These are phyloP conservation scores for Claviceps spartinae DNA, from an alignment of 2,329 filamentous ascomycete genomes.

Conservation along the genomic window DNA sequence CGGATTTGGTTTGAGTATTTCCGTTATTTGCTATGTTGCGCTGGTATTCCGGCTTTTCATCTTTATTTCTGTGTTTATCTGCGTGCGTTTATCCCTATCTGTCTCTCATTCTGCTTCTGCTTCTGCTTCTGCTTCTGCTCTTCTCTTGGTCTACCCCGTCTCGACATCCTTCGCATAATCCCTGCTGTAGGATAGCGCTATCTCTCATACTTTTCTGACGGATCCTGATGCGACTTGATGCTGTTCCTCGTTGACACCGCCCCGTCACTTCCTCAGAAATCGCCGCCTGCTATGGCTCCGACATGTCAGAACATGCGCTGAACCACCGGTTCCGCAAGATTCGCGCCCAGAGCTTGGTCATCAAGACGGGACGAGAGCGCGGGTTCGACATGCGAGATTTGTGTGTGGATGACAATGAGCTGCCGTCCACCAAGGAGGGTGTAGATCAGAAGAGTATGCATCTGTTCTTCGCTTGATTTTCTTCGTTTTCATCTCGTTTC, in stretches of 20 bases:
- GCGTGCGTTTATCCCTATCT: too few species aligned
- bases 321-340: slow-evolving; percentile 39
- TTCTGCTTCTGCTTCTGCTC: background rate
- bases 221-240: too few species aligned
- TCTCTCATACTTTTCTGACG: too few species aligned
- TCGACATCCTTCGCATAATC: too few species aligned
- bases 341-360: slow-evolving; percentile 26
- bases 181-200: too few species aligned
- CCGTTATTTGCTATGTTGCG: background rate
- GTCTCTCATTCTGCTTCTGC: background rate
- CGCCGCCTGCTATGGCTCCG: slow-evolving; percentile 32
- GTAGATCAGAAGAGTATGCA: slow-evolving; percentile 29
- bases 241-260: slow-evolving; percentile 13
- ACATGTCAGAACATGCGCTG: slow-evolving; percentile 31
- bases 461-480: background rate
- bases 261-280: slow-evolving; percentile 25
- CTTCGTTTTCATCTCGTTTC: background rate
- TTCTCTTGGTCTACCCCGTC: too few species aligned
- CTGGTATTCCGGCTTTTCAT: too few species aligned
- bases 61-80: too few species aligned
- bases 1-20: background rate
- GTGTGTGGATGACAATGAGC: slow-evolving; percentile 18
- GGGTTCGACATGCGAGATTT: slow-evolving; percentile 31
- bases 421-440: slow-evolving; percentile 24
- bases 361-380: slow-evolving; percentile 21